Evolutionary conservation across 2,329 filamentous ascomycete species (phyloP).

Genomic region (Cladosporium sp.): DNA sequence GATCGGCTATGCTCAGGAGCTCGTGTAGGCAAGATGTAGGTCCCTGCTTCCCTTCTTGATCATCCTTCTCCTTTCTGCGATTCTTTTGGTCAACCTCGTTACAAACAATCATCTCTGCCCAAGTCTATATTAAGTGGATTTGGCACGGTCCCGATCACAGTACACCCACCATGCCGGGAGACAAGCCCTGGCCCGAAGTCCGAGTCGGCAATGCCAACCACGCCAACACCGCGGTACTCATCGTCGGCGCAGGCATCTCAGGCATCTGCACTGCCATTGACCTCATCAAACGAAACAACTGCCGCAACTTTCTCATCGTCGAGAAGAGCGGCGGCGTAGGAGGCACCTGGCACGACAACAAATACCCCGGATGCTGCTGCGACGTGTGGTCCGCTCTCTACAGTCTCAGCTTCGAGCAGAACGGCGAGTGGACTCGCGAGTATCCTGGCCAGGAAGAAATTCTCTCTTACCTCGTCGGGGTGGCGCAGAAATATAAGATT

Average conservation of each 20-base stretch:
- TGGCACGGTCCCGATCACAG: too few relatives aligned
- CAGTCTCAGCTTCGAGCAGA: slow-evolving; percentile 58
- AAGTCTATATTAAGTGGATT: too few relatives aligned
- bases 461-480: slow-evolving; percentile 49
- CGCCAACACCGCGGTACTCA: slow-evolving; percentile 51
- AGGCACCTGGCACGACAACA: slow-evolving; percentile 54
- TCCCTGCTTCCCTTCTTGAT: neutral
- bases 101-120: neutral
- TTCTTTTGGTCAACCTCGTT: neutral
- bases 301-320: slow-evolving; percentile 53
- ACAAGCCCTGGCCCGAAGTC: slow-evolving; percentile 43
- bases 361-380: slow-evolving; percentile 54
- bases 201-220: slow-evolving; percentile 48
- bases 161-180: slow-evolving; percentile 31
- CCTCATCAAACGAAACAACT: slow-evolving; percentile 49
- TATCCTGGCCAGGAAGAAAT: slow-evolving; percentile 61
- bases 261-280: slow-evolving; percentile 57
- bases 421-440: slow-evolving; percentile 53
- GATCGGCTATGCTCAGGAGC: neutral
- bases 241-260: slow-evolving; percentile 47
- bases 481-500: slow-evolving; percentile 53
- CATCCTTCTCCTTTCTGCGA: neutral
- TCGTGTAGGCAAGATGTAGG: too few relatives aligned
- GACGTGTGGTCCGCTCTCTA: slow-evolving; percentile 55
- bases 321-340: slow-evolving; percentile 53